phyloP scores from a whole-genome alignment of 768 basidiomycete genomes.

The Collybiopsis luxurians region DNA sequence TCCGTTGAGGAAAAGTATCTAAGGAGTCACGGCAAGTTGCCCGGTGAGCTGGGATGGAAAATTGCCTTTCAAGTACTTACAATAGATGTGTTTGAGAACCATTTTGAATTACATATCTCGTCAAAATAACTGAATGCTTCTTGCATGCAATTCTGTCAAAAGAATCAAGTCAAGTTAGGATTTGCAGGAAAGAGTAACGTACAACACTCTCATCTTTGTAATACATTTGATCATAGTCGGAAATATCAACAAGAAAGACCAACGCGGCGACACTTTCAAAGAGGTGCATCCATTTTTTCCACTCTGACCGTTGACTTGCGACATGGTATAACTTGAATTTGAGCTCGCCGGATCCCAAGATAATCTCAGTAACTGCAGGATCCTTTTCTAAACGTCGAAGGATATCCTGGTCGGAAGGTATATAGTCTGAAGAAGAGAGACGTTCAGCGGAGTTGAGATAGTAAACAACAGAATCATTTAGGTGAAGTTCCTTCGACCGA shows the following conservation, averaged over 20 bases:
- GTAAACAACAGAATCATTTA: too few species aligned
- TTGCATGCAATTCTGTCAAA: conserved; percentile 89
- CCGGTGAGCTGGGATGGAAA: not conserved
- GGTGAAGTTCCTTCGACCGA: too few species aligned
- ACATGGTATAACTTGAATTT: conserved; percentile 93
- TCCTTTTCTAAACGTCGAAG: conserved; percentile 92
- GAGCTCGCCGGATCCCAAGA: conserved; percentile 90
- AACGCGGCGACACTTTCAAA: conserved; percentile 93
- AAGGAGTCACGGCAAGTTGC: conserved; percentile 7
- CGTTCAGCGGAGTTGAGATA: too few species aligned
- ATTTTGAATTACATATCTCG: conserved; percentile 95
- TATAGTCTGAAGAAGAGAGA: conserved; percentile 56
- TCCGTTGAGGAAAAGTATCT: conserved; percentile 96
- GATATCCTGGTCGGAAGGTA: conserved; percentile 96
- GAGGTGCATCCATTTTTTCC: conserved; percentile 85
- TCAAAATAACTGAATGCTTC: conserved; percentile 95
- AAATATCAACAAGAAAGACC: conserved; percentile 89
- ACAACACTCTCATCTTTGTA: conserved; percentile 95
- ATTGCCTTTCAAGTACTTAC: conserved; percentile 58
- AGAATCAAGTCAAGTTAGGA: not conserved
- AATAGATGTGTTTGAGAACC: conserved; percentile 94
- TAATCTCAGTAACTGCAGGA: conserved; percentile 96
- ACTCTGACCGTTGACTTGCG: conserved; percentile 80
- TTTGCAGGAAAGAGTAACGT: conserved; percentile 24
- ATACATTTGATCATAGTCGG: conserved; percentile 96